A percentile compares a stretch with the other conserved stretches of the same genome.
Evolutionary conservation across 108 stramenopile genomes (phyloP).

Genomic region (Nitzschia sp.): DNA sequence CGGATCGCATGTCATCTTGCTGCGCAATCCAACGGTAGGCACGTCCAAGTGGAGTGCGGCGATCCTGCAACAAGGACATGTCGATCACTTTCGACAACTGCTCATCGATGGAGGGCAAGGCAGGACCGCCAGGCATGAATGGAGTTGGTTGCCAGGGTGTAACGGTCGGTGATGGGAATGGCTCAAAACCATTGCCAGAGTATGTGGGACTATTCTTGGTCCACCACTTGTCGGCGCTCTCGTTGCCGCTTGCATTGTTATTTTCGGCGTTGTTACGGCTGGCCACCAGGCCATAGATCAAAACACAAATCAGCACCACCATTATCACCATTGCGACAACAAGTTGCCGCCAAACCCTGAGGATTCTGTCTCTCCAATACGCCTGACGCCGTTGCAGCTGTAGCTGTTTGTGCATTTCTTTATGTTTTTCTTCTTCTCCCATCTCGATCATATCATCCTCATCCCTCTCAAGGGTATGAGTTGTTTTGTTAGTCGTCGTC

Average conservation of each 20-base stretch:
- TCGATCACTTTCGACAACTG: background rate
- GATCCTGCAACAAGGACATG: background rate
- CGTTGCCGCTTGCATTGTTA: background rate
- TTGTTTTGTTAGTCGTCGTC: background rate
- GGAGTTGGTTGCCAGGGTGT: background rate
- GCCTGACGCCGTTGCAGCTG: background rate
- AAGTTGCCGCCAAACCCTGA: background rate
- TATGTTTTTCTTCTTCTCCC: background rate
- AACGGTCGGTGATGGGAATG: too few species aligned
- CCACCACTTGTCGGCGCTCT: too few species aligned
- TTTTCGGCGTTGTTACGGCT: background rate
- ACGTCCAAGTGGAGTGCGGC: conserved; percentile 18
- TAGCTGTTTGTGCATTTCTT: background rate
- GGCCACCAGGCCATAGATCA: background rate
- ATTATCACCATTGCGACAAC: background rate
- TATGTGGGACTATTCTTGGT: too few species aligned
- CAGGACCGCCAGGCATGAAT: background rate
- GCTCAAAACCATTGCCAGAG: too few species aligned
- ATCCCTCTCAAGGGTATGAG: background rate
- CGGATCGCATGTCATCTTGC: background rate
- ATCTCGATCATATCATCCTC: background rate
- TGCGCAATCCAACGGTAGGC: conserved; percentile 21
- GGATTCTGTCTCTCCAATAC: background rate
- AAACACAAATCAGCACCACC: background rate
- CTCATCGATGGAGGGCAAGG: background rate